Evolutionary conservation across 2,329 filamentous ascomycete genomes (phyloP).

Genomic region (Sclerotinia borealis): DNA sequence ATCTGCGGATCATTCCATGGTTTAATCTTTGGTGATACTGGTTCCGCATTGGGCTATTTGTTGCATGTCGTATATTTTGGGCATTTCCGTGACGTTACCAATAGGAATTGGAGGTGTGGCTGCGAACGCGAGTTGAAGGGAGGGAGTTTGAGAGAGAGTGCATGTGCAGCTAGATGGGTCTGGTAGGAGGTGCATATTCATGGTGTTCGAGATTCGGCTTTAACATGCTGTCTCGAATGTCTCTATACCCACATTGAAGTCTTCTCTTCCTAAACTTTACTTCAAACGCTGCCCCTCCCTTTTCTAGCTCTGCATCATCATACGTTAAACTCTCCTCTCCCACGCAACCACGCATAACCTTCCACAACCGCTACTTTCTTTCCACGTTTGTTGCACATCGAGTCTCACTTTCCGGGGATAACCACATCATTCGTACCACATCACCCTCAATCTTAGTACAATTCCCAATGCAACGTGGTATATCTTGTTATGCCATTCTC

Average conservation of each 20-base stretch:
- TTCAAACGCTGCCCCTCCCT: not conserved
- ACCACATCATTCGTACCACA: not conserved
- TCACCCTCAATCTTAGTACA: not conserved
- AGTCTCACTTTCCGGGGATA: not conserved
- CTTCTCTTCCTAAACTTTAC: not conserved
- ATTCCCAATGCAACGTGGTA: not conserved
- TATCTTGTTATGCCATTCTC: too few relatives aligned
- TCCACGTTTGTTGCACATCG: conserved; percentile 4
- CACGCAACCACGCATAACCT: not conserved
- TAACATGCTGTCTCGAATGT: not conserved
- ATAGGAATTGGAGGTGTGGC: not conserved
- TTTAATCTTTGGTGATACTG: not conserved
- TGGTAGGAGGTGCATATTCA: not conserved
- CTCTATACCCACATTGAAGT: not conserved
- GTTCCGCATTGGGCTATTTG: not conserved
- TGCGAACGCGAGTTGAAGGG: not conserved
- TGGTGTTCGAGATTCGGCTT: not conserved
- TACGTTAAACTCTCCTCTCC: not conserved
- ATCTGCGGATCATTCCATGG: conserved; percentile 5
- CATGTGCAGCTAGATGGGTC: not conserved
- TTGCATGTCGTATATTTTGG: not conserved
- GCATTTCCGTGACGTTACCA: not conserved
- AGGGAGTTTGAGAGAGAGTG: not conserved
- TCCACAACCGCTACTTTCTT: not conserved
- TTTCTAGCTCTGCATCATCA: not conserved